These are phyloP conservation scores for Microstroma glucosiphilum DNA, from an alignment of 1,284 basidiomycete genomes.

Conservation along the genomic window DNA sequence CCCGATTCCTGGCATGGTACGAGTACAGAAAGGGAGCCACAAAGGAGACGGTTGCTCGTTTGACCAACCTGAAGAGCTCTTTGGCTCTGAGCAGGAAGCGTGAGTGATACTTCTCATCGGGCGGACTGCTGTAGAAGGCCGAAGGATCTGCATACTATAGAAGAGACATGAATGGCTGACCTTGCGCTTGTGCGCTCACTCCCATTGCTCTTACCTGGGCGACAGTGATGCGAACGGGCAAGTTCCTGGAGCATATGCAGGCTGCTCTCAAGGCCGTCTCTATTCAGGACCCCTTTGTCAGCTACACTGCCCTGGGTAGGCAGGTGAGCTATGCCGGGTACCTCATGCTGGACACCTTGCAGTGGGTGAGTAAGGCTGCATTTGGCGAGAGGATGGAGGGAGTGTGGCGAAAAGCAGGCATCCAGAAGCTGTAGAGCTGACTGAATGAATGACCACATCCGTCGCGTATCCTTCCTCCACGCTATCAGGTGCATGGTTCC, in stretches of 20 bases:
- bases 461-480: slow-evolving; percentile 58
- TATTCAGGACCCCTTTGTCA: slow-evolving; percentile 63
- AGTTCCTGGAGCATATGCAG: slow-evolving; percentile 90
- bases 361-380: slow-evolving; percentile 17
- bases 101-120: slow-evolving; percentile 14
- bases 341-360: slow-evolving; percentile 53
- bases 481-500: slow-evolving; percentile 53
- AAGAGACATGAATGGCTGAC: background rate
- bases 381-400: no score
- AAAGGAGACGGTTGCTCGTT: slow-evolving; percentile 52
- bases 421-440: background rate
- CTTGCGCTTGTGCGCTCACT: background rate
- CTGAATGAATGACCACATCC: slow-evolving; percentile 55
- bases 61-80: slow-evolving; percentile 52
- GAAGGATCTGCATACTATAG: background rate
- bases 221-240: slow-evolving; percentile 82
- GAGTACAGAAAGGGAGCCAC: slow-evolving; percentile 51
- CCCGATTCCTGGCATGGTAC: slow-evolving; percentile 82
- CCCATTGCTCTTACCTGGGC: slow-evolving; percentile 12
- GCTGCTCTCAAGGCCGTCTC: slow-evolving; percentile 73
- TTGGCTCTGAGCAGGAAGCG: slow-evolving; percentile 53
- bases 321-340: slow-evolving; percentile 87
- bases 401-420: background rate
- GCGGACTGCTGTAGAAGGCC: background rate
- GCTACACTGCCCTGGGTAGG: slow-evolving; percentile 71